Evolutionary conservation across 2,329 filamentous ascomycete species (phyloP).

Genomic region (Alternaria ethzedia): DNA sequence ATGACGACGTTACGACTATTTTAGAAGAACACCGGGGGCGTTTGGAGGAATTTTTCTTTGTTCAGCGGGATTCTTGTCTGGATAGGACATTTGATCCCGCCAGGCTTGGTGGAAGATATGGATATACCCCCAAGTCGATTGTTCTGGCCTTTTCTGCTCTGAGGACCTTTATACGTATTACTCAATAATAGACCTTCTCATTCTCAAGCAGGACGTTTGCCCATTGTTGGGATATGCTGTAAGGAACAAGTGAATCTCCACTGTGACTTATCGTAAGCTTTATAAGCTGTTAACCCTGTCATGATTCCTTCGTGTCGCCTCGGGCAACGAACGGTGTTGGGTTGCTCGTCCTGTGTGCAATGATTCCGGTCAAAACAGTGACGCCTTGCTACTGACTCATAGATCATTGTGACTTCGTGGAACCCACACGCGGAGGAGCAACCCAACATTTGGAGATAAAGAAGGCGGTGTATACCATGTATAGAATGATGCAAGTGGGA

Average conservation of each 20-base stretch:
- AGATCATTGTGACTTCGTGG: background rate
- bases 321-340: background rate
- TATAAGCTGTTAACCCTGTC: background rate
- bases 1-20: constrained; percentile 4
- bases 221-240: no score
- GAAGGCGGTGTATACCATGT: background rate
- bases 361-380: background rate
- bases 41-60: background rate
- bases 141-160: background rate
- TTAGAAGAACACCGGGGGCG: background rate
- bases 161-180: background rate
- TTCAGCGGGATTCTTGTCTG: background rate
- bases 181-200: background rate
- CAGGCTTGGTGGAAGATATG: background rate
- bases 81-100: background rate
- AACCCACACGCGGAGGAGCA: background rate
- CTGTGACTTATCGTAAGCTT: background rate
- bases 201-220: background rate
- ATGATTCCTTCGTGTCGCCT: background rate
- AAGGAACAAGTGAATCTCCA: background rate
- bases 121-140: background rate
- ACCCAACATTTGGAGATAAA: background rate
- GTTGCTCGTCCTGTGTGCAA: background rate
- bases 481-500: background rate
- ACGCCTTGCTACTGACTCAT: background rate